These are phyloP conservation scores for Wakefieldia striispora DNA, from an alignment of 768 basidiomycete genomes.

Conservation along the genomic window DNA sequence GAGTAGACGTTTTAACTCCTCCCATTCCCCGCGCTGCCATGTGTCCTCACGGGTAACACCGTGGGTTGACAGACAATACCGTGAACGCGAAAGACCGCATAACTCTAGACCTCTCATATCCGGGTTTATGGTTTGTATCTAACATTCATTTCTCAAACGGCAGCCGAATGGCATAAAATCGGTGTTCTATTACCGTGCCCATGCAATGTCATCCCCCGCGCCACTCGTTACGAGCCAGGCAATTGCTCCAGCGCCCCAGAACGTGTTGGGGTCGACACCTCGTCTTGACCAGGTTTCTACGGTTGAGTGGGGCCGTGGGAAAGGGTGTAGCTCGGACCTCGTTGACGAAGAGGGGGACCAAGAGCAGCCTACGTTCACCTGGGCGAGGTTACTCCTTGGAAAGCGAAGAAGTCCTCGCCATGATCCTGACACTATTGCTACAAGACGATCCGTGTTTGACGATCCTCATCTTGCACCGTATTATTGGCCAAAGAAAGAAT, in stretches of 20 bases:
- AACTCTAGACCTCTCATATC: too few species aligned
- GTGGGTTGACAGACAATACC: too few species aligned
- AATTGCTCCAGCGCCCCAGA: neutral
- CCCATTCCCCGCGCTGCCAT: too few species aligned
- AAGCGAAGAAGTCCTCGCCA: neutral
- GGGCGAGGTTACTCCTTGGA: neutral
- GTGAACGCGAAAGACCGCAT: too few species aligned
- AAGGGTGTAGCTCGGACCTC: neutral
- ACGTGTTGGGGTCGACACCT: neutral
- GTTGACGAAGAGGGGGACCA: conserved; percentile 5
- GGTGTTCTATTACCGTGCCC: neutral
- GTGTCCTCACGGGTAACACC: too few species aligned
- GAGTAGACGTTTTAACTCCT: too few species aligned
- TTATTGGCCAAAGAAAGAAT: conserved; percentile 46
- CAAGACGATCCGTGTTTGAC: conserved; percentile 51
- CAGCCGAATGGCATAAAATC: neutral
- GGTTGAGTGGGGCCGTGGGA: neutral
- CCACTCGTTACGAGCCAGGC: neutral
- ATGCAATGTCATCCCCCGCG: neutral
- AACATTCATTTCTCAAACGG: too few species aligned
- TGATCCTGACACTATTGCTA: conserved; percentile 41
- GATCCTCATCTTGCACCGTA: conserved; percentile 45
- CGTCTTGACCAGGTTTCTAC: neutral
- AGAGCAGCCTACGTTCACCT: neutral
- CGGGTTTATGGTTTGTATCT: too few species aligned